phyloP scores from a whole-genome alignment of 78 protist species.

The Capsaspora owczarzaki region DNA sequence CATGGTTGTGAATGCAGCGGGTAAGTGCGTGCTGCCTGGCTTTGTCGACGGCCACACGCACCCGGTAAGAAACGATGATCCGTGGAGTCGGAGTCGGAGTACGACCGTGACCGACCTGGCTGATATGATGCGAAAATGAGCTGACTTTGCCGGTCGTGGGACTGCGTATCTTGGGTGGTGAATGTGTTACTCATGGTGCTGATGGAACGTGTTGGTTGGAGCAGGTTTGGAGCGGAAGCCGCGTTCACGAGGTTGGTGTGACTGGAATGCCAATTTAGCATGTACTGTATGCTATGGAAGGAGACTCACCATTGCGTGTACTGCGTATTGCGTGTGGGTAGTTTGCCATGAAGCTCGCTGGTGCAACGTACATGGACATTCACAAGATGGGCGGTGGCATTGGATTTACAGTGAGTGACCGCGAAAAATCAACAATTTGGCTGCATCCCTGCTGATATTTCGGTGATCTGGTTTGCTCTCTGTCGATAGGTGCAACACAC shows the following conservation, averaged over 20 bases:
- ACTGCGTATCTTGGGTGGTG: not conserved
- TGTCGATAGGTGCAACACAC: constrained; percentile 44
- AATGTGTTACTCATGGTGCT: not conserved
- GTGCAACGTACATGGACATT: constrained; percentile 84
- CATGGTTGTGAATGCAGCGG: constrained; percentile 56
- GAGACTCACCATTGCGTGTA: constrained; percentile 12
- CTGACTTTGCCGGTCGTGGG: not conserved
- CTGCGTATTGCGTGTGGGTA: not conserved
- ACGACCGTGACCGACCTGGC: not conserved
- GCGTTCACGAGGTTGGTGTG: constrained; percentile 58
- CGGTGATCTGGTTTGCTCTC: too few species aligned
- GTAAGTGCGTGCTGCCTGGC: constrained; percentile 64
- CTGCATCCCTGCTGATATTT: too few species aligned
- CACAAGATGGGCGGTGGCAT: constrained; percentile 84
- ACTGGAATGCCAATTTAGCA: not conserved
- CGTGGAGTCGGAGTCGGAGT: not conserved
- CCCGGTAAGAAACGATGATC: constrained; percentile 47
- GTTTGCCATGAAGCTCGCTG: constrained; percentile 47
- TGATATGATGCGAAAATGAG: not conserved
- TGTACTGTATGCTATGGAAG: constrained; percentile 28
- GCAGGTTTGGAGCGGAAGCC: constrained; percentile 50
- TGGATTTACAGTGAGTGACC: constrained; percentile 43
- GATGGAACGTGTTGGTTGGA: not conserved
- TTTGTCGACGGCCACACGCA: constrained; percentile 84
- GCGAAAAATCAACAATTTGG: too few species aligned